These are phyloP conservation scores for Solanum neorickii DNA, from an alignment of 257 asterid species.

Conservation along the genomic window DNA sequence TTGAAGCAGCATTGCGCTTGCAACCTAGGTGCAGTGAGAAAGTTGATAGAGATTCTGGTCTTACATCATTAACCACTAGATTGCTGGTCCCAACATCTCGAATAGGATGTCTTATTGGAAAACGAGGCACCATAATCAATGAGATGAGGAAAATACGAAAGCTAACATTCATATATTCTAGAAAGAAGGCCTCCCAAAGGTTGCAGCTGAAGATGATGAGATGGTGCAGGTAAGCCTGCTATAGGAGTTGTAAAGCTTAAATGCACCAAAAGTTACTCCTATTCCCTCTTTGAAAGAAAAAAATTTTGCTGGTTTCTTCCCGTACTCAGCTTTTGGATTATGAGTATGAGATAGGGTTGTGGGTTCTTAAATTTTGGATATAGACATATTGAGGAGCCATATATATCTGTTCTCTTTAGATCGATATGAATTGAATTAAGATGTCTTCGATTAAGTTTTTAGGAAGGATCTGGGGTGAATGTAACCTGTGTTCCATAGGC, in stretches of 20 bases:
- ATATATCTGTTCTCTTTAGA: neutral
- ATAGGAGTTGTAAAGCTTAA: neutral
- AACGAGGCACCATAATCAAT: slow-evolving; percentile 90
- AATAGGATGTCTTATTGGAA: slow-evolving; percentile 92
- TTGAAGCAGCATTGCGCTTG: slow-evolving; percentile 84
- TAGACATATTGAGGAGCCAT: neutral
- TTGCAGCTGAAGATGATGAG: slow-evolving; percentile 91
- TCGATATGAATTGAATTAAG: neutral
- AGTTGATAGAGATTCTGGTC: slow-evolving; percentile 88
- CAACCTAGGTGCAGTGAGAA: slow-evolving; percentile 98
- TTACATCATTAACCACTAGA: slow-evolving; percentile 61
- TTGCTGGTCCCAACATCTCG: slow-evolving; percentile 82
- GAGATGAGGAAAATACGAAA: slow-evolving; percentile 83
- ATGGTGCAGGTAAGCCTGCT: slow-evolving; percentile 78
- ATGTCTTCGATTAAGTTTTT: neutral
- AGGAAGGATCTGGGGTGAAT: neutral
- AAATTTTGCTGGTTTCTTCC: neutral
- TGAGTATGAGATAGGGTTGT: neutral
- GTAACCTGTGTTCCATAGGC: neutral
- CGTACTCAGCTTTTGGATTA: neutral
- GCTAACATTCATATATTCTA: slow-evolving; percentile 85
- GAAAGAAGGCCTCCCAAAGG: slow-evolving; percentile 81
- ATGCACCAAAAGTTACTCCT: neutral
- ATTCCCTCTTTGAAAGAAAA: neutral
- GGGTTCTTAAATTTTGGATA: neutral